Evolutionary conservation across 352 stramenopile genomes (phyloP).

Genomic region (Phytopythium mirpurense): DNA sequence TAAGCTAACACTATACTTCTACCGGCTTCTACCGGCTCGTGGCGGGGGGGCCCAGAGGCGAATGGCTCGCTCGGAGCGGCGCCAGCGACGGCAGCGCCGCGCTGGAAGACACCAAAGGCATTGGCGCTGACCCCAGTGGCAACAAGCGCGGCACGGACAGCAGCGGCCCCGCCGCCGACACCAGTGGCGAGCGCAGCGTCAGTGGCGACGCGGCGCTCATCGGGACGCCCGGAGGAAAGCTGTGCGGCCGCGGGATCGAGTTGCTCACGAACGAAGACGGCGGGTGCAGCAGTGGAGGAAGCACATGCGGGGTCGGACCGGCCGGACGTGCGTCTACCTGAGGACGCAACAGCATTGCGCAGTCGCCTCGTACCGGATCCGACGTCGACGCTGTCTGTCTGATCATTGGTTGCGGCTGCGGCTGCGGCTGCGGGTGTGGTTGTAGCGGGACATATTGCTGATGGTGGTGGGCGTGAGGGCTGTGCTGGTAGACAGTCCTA

Average conservation of each 20-base stretch:
- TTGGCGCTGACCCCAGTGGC: not conserved
- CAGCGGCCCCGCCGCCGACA: not conserved
- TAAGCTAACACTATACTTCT: not conserved
- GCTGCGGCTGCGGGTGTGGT: too few relatives aligned
- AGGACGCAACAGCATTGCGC: not conserved
- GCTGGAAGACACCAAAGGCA: not conserved
- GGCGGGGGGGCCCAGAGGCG: not conserved
- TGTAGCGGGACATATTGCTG: too few relatives aligned
- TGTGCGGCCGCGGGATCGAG: not conserved
- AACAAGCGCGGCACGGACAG: not conserved
- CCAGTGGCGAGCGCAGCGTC: not conserved
- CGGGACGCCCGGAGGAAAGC: not conserved
- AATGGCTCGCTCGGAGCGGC: conserved; percentile 1
- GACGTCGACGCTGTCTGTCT: not conserved
- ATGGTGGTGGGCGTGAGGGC: not conserved
- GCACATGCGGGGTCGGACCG: not conserved
- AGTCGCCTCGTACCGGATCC: not conserved
- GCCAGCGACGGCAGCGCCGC: conserved; percentile 9
- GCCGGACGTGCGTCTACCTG: not conserved
- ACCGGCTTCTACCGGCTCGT: conserved; percentile 1
- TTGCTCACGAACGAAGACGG: not conserved
- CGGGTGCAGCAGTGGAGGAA: conserved; percentile 10
- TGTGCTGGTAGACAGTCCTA: not conserved
- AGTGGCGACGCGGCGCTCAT: not conserved
- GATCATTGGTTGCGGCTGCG: not conserved